Percentiles rank a stretch among this genome's conserved stretches.
Evolutionary conservation across 306 rosid genomes (phyloP).

Genomic region (Vigna angularis): DNA sequence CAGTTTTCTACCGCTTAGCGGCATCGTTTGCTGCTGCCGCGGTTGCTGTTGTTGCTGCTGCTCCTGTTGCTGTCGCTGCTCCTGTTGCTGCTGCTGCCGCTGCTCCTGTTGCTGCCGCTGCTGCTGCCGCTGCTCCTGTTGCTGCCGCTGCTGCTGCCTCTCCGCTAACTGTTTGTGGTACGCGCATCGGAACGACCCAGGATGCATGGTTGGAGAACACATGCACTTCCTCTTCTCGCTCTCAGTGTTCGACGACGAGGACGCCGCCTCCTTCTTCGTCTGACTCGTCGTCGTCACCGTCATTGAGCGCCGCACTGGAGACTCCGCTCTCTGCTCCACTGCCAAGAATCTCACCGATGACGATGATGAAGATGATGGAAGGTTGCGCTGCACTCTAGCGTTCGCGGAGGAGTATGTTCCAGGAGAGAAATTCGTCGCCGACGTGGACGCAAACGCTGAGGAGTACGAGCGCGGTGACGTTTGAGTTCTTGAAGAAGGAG

Average conservation of each 20-base stretch:
- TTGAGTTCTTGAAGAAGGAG: slow-evolving; percentile 46
- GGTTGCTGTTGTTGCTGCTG: too few relatives aligned
- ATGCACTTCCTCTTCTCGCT: slow-evolving; percentile 51
- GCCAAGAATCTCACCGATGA: not conserved
- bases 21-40: slow-evolving; percentile 17
- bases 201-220: slow-evolving; percentile 78
- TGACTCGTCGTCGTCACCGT: slow-evolving; percentile 34
- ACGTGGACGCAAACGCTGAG: slow-evolving; percentile 62
- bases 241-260: slow-evolving; percentile 3
- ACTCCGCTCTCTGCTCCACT: not conserved
- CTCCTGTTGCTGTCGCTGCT: slow-evolving; percentile 15
- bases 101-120: not conserved
- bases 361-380: not conserved
- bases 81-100: not conserved
- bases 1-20: slow-evolving; percentile 39
- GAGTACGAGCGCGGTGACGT: slow-evolving; percentile 26
- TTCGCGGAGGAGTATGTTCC: not conserved
- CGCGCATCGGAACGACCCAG: slow-evolving; percentile 78
- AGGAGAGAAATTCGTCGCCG: not conserved
- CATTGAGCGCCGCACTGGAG: not conserved
- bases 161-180: slow-evolving; percentile 58
- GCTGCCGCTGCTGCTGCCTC: not conserved
- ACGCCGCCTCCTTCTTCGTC: slow-evolving; percentile 40
- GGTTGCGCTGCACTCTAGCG: not conserved
- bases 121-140: slow-evolving; percentile 20